A percentile compares a stretch with the other conserved stretches of the same genome.
These are phyloP conservation scores for Aspergillus bertholletiae DNA, from an alignment of 495 filamentous ascomycete species.

Conservation along the genomic window DNA sequence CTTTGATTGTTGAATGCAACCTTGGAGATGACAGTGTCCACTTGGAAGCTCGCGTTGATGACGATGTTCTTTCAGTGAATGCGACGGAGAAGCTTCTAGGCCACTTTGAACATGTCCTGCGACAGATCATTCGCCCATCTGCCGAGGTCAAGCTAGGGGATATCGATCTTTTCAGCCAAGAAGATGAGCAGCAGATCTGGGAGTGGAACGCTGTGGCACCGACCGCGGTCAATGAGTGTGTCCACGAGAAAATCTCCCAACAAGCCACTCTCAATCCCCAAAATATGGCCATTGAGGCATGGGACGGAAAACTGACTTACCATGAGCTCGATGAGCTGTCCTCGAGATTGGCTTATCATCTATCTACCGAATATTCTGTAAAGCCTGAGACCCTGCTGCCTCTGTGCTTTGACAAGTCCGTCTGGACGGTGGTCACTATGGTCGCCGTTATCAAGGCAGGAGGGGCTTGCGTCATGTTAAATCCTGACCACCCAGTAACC, in stretches of 20 bases:
- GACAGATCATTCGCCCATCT: background rate
- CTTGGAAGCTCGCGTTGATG: background rate
- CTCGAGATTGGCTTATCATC: slow-evolving; percentile 13
- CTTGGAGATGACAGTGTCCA: background rate
- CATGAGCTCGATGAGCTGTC: slow-evolving; percentile 35
- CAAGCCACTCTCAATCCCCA: slow-evolving; percentile 15
- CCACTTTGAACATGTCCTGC: background rate
- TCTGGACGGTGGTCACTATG: slow-evolving; percentile 9
- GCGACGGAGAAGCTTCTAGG: background rate
- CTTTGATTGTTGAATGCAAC: background rate
- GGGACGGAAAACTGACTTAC: slow-evolving; percentile 53
- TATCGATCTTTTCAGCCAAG: background rate
- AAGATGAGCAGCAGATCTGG: background rate
- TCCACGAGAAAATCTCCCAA: background rate
- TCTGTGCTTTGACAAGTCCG: slow-evolving; percentile 10
- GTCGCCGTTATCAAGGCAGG: background rate
- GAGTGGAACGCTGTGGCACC: background rate
- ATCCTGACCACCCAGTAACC: background rate
- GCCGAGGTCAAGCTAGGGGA: background rate
- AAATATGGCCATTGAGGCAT: slow-evolving; percentile 25
- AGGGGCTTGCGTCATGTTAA: background rate
- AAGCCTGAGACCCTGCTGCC: slow-evolving; percentile 23
- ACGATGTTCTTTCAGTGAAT: background rate
- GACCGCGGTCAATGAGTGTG: background rate
- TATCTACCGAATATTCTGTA: slow-evolving; percentile 29